Evolutionary conservation across 805 yeast genomes (phyloP).

Genomic region (Isabelozyma rhagii): DNA sequence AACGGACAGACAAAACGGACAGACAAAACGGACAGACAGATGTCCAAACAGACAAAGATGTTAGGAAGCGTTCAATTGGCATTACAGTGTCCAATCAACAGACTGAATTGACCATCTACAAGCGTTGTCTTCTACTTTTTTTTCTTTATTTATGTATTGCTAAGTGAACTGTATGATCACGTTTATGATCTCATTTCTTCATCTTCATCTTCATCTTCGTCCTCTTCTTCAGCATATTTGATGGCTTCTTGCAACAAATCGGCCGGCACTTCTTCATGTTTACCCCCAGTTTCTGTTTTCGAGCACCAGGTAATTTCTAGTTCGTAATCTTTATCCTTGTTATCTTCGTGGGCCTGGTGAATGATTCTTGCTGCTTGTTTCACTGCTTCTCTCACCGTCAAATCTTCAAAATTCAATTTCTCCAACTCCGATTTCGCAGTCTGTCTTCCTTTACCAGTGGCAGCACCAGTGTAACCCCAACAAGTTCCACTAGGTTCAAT

Average conservation of each 20-base stretch:
- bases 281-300: conserved; percentile 68
- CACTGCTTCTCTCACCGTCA: conserved; percentile 78
- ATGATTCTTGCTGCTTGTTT: conserved; percentile 93
- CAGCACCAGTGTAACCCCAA: conserved; percentile 98
- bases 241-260: conserved; percentile 81
- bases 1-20: no score
- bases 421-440: conserved; percentile 96
- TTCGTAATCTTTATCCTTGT: conserved; percentile 96
- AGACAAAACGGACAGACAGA: no score
- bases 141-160: not conserved
- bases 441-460: conserved; percentile 98
- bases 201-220: conserved; percentile 71
- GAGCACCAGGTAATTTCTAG: conserved; percentile 91
- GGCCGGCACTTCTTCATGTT: conserved; percentile 76
- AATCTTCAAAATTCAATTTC: conserved; percentile 69
- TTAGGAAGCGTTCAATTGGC: no score
- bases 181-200: conserved; percentile 21
- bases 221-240: conserved; percentile 77
- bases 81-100: no score
- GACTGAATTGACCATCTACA: no score
- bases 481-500: conserved; percentile 95
- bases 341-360: conserved; percentile 93
- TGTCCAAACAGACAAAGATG: no score
- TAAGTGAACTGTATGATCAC: not conserved
- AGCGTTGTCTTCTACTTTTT: not conserved